Percentiles rank a stretch among this genome's conserved stretches.
phyloP scores from a whole-genome alignment of 2,329 filamentous ascomycete species.

The Paecilomyces sp. region DNA sequence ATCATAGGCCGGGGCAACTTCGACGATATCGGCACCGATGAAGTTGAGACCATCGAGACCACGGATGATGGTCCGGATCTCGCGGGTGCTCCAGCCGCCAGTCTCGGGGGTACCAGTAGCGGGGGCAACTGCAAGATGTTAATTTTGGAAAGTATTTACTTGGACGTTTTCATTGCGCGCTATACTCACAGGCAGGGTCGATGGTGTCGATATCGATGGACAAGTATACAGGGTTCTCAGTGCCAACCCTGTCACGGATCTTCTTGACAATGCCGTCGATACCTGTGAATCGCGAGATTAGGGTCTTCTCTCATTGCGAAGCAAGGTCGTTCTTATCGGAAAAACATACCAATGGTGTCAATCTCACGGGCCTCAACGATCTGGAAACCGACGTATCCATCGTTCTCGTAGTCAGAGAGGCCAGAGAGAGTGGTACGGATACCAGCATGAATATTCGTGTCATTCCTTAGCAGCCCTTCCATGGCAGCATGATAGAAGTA shows the following conservation, averaged over 20 bases:
- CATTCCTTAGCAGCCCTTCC: constrained; percentile 71
- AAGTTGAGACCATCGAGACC: constrained; percentile 52
- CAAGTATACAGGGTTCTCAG: constrained; percentile 68
- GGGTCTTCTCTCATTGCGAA: neutral
- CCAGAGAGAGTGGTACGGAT: constrained; percentile 77
- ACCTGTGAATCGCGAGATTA: constrained; percentile 18
- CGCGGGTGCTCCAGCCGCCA: constrained; percentile 55
- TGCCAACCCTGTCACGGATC: constrained; percentile 69
- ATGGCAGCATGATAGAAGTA: constrained; percentile 79
- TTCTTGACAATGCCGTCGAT: constrained; percentile 69
- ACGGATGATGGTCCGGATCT: constrained; percentile 52
- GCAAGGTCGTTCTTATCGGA: neutral
- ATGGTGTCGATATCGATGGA: constrained; percentile 84
- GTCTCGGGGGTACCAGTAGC: constrained; percentile 55
- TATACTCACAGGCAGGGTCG: constrained; percentile 64
- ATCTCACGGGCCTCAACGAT: constrained; percentile 71
- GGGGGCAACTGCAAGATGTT: constrained; percentile 25
- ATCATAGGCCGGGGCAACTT: constrained; percentile 57
- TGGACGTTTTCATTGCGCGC: neutral
- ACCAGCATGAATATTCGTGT: constrained; percentile 80
- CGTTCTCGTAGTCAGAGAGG: constrained; percentile 74
- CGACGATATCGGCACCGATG: constrained; percentile 55
- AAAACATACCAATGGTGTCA: constrained; percentile 49
- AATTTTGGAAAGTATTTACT: neutral
- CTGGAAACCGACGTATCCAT: constrained; percentile 77